phyloP scores from a whole-genome alignment of 768 basidiomycete species.

The Collybiopsis luxurians region DNA sequence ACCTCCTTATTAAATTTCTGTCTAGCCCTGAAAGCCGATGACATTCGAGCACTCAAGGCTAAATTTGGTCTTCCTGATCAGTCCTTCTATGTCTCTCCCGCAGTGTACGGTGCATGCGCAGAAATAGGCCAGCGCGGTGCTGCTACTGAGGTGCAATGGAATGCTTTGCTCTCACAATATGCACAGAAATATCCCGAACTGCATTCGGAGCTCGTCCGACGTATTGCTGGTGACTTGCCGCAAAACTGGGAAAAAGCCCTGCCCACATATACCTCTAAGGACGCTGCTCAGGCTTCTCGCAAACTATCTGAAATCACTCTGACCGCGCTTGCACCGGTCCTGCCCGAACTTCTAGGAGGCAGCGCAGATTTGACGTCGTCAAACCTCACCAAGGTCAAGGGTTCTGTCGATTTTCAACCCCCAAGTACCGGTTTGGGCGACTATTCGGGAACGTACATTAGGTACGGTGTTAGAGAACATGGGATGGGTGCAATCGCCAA shows the following conservation, averaged over 20 bases:
- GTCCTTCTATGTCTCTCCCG: slow-evolving; percentile 75
- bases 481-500: slow-evolving; percentile 97
- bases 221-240: slow-evolving; percentile 81
- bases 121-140: slow-evolving; percentile 72
- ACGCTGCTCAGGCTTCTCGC: slow-evolving; percentile 85
- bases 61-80: slow-evolving; percentile 82
- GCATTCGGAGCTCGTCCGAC: slow-evolving; percentile 81
- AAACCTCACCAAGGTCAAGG: slow-evolving; percentile 88
- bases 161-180: slow-evolving; percentile 63
- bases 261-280: slow-evolving; percentile 80
- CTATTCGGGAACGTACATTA: slow-evolving; percentile 88
- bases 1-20: slow-evolving; percentile 5
- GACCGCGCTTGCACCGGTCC: slow-evolving; percentile 63
- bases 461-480: slow-evolving; percentile 97
- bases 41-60: slow-evolving; percentile 78
- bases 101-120: slow-evolving; percentile 66
- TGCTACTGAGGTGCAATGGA: slow-evolving; percentile 73
- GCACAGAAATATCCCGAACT: slow-evolving; percentile 78
- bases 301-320: slow-evolving; percentile 92
- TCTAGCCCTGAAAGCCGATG: slow-evolving; percentile 88
- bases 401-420: slow-evolving; percentile 87
- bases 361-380: slow-evolving; percentile 92
- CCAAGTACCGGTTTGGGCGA: slow-evolving; percentile 80
- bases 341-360: slow-evolving; percentile 88
- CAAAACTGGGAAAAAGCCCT: slow-evolving; percentile 83